Base-by-base conservation (phyloP, 2,329 filamentous ascomycete genomes). In the Claviceps capensis region DNA sequence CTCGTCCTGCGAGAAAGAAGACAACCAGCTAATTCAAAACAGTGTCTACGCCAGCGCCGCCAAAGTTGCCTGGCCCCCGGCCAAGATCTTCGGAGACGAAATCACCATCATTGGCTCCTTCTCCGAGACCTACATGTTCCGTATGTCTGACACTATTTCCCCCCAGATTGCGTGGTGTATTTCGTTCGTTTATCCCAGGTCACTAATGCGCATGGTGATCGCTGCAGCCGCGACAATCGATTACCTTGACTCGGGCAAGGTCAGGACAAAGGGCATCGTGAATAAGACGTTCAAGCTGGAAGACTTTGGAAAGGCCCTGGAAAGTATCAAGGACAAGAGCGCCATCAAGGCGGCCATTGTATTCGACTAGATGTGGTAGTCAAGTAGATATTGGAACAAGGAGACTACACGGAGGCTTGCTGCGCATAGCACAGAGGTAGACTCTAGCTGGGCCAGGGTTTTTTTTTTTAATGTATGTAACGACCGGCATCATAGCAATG, bases 281-380 rank as follows among this genome's bases (percentile, higher is more conserved):
- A 85, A 86, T 69, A 86, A 85, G 72, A 78, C 74, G 5, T 88
- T 82, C 70, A 82, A 76, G 68, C 71, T 87, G n/a, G 83, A 88
- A 62, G 75, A 87, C 63, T 87, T 82, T 76, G 79, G 72, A 46
- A 79, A 85, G 63, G 84, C 82, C 55, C 69, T 88, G 57, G 79
- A 86, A 65, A 76, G 78, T 53, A 86, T 88, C 72, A 79, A 75
- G 61, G 82, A 85, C 69, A 86, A 86, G 73, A 78, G 71, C 50
- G 83, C 82, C 54, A 85, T 88, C 63, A 88, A 88, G 73, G 83
- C 83, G 50, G 82, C 81, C 16, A 86, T 88, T 64, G 76, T 81
- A 47, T 86, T 85, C 60, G 82, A 86, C 55, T 79, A 75, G 14
- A 30, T 44, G 22, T 34, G 9, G 9, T 34, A 34, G 3, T 34